Percentiles rank a stretch among this genome's conserved stretches.
These are phyloP conservation scores for Aureobasidium zeae DNA, from an alignment of 2,329 filamentous ascomycete species.

Conservation along the genomic window DNA sequence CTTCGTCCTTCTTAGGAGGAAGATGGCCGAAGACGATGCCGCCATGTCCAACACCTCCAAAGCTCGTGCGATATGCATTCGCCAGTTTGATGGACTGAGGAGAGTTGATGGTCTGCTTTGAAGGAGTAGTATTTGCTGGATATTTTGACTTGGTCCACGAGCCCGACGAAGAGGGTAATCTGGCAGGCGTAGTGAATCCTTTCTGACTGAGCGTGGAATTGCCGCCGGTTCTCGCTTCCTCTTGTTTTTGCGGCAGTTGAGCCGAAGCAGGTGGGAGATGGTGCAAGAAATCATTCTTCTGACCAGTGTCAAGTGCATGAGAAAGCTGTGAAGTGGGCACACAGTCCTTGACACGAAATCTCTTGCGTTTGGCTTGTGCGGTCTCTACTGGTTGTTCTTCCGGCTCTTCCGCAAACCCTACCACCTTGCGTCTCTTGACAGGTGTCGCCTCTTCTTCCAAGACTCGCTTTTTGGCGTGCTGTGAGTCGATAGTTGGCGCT, in stretches of 20 bases:
- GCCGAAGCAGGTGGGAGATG: constrained; percentile 23
- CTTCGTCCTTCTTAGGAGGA: constrained; percentile 37
- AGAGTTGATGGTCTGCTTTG: neutral
- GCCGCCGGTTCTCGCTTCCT: constrained; percentile 1
- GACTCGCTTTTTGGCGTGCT: neutral
- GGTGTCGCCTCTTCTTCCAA: neutral
- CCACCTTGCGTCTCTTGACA: constrained; percentile 13
- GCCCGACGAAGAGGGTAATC: constrained; percentile 20
- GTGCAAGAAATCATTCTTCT: constrained; percentile 10
- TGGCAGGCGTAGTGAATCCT: constrained; percentile 31
- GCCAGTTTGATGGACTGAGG: constrained; percentile 1
- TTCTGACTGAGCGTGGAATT: constrained; percentile 36
- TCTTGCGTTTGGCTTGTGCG: neutral
- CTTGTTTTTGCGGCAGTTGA: constrained; percentile 20
- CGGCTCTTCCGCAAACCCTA: constrained; percentile 1
- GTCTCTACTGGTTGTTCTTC: neutral
- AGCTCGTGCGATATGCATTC: neutral
- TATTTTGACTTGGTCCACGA: constrained; percentile 29
- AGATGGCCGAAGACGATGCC: constrained; percentile 30
- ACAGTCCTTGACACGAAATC: constrained; percentile 21
- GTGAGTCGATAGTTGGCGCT: neutral
- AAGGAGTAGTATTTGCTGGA: constrained; percentile 18
- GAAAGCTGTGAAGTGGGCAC: constrained; percentile 13
- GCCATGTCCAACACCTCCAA: constrained; percentile 1
- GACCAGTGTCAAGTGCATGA: constrained; percentile 1